Percentiles rank a stretch among this genome's conserved stretches.
Evolutionary conservation across 495 filamentous ascomycete species (phyloP).

Genomic region (Talaromyces trachyspermus): DNA sequence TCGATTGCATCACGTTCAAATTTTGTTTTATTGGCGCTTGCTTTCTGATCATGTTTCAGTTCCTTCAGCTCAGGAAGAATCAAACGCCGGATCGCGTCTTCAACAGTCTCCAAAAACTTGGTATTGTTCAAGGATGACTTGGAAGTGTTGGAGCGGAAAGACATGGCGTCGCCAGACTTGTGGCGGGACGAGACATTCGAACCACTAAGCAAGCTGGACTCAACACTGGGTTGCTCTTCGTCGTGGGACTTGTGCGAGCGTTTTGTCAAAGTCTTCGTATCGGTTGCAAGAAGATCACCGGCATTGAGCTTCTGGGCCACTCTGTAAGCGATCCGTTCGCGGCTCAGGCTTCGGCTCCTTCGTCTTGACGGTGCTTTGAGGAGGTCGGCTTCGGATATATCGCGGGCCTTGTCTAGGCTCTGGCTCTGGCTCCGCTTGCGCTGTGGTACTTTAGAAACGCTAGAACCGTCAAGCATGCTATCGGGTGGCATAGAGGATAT

Average conservation of each 20-base stretch:
- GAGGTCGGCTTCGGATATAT: conserved; percentile 44
- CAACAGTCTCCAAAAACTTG: conserved; percentile 87
- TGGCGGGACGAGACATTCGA: conserved; percentile 65
- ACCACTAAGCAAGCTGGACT: conserved; percentile 64
- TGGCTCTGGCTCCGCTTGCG: conserved; percentile 53
- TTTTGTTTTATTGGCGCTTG: conserved; percentile 50
- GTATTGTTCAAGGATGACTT: conserved; percentile 92
- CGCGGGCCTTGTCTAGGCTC: conserved; percentile 44
- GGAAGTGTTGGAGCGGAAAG: conserved; percentile 67
- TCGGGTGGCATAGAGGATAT: conserved; percentile 88
- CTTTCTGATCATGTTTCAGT: conserved; percentile 80
- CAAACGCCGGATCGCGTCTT: conserved; percentile 87
- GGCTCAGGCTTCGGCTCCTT: conserved; percentile 66
- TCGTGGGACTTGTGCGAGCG: conserved; percentile 55
- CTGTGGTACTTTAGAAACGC: conserved; percentile 33
- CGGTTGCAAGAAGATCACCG: conserved; percentile 48
- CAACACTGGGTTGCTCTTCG: conserved; percentile 58
- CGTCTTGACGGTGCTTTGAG: conserved; percentile 56
- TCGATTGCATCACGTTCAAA: conserved; percentile 55
- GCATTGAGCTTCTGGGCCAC: conserved; percentile 60
- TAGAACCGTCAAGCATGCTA: conserved; percentile 72
- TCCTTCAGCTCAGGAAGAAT: conserved; percentile 89
- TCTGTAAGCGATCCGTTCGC: conserved; percentile 63
- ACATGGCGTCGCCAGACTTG: conserved; percentile 66
- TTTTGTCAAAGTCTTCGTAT: conserved; percentile 49